Base-by-base conservation (phyloP, 2,329 filamentous ascomycete species). In the Xylaria sp. region DNA sequence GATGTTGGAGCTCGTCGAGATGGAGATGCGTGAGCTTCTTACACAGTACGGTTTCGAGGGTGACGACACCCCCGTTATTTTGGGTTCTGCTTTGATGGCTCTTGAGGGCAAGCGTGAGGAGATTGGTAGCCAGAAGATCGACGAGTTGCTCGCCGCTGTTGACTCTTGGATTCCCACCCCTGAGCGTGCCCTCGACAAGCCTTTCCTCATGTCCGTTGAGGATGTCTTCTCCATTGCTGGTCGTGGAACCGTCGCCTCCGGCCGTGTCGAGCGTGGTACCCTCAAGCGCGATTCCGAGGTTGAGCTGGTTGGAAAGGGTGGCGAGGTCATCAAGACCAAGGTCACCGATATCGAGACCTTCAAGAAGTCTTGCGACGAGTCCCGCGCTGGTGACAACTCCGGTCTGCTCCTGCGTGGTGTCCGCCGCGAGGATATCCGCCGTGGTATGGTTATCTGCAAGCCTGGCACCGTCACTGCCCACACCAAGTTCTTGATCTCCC, bases 341-440 rank as follows among this genome's bases (percentile, higher is more conserved):
- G 93, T 99, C 67, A 99, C 94, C 72, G 95, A 99, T 74, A 97
- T 99, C 69, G 94, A 99, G 83, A 99, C 93, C 67, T 99, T 99
- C 85, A 97, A 97, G 85, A 99, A 99, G 86, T 95, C 92, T 54
- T 97, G 94, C 78, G 92, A 97, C 60, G 91, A 96, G 79, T 96
- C 93, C 61, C 86, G 90, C 71, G 94, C 94, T 63, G 94, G 94
- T 76, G 94, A 99, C 79, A 99, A 97, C 87, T 97, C 94, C 30
- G 94, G 94, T 73, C 89, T 99, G 44, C 86, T 99, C 57, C 88
- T 99, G 76, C 91, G 94, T 79, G 93, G 94, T 83, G 79, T 99
- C 73, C 92, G 92, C 79, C 92, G 94, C 73, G 94, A 99, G 80
- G 95, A 99, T 71, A 84, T 99, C 72, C 83, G 81, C 71, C 91